phyloP scores from a whole-genome alignment of 345 rosid species.

The Linum tenue region DNA sequence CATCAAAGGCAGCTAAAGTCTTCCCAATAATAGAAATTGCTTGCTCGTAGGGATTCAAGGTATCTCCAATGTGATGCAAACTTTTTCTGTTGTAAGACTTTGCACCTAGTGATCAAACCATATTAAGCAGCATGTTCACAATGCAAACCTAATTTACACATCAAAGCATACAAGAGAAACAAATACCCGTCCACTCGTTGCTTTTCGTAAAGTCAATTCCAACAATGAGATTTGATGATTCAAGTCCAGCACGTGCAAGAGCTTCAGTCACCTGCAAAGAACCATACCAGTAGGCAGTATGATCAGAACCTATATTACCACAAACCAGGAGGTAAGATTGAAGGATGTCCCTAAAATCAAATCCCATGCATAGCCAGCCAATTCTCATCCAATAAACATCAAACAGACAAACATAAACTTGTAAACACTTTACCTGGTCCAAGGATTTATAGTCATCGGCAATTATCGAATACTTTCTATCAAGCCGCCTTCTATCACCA shows the following conservation, averaged over 20 bases:
- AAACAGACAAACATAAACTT: no score
- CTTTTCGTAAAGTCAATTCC: slow-evolving; percentile 31
- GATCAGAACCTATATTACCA: not conserved
- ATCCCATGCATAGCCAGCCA: no score
- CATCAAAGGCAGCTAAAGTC: slow-evolving; percentile 24
- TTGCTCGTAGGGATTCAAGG: slow-evolving; percentile 24
- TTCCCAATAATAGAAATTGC: slow-evolving; percentile 26
- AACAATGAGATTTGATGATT: slow-evolving; percentile 29
- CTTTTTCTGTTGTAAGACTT: slow-evolving; percentile 17
- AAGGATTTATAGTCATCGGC: slow-evolving; percentile 70
- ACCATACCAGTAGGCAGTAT: not conserved
- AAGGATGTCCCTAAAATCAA: no score
- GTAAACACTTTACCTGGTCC: slow-evolving; percentile 45
- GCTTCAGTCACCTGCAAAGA: slow-evolving; percentile 23
- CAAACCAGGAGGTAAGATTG: no score
- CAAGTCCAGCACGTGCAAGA: slow-evolving; percentile 26
- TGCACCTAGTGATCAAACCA: slow-evolving; percentile 21
- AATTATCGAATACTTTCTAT: slow-evolving; percentile 62
- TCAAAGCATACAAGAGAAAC: slow-evolving; percentile 14
- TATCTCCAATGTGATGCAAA: slow-evolving; percentile 25
- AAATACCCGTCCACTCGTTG: slow-evolving; percentile 27
- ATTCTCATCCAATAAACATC: no score
- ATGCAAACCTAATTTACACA: slow-evolving; percentile 10
- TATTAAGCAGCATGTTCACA: slow-evolving; percentile 5
- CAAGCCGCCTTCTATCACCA: slow-evolving; percentile 41